Evolutionary conservation across 441 rosid genomes (phyloP).

Genomic region (Daphne laureola): DNA sequence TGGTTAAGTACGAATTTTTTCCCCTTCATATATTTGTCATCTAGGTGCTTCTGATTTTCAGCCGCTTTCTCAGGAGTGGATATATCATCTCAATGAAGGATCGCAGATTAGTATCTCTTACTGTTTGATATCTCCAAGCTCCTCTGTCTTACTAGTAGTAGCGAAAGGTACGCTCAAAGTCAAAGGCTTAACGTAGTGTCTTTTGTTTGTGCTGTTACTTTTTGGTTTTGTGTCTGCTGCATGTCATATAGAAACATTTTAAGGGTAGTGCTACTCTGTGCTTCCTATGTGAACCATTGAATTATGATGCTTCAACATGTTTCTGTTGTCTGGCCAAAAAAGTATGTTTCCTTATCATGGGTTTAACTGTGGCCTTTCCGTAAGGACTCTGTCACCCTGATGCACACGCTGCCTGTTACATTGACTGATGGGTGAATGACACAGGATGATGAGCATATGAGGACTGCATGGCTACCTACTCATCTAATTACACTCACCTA

Average conservation of each 20-base stretch:
- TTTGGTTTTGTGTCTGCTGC: not conserved
- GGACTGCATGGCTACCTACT: no score
- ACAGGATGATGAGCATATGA: no score
- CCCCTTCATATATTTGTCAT: slow-evolving; percentile 4
- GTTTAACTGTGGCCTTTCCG: no score
- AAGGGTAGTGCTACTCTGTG: slow-evolving; percentile 2
- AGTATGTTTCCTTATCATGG: no score
- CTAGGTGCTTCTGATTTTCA: not conserved
- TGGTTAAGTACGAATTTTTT: not conserved
- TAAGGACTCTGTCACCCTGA: no score
- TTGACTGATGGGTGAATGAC: no score
- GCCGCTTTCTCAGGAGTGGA: slow-evolving; percentile 44
- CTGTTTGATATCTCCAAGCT: slow-evolving; percentile 33
- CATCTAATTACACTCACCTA: no score
- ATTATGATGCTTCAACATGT: not conserved
- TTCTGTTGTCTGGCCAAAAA: not conserved
- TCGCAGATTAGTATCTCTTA: slow-evolving; percentile 63
- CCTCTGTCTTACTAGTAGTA: slow-evolving; percentile 49
- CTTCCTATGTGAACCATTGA: not conserved
- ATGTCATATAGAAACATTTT: no score
- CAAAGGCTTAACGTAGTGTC: not conserved
- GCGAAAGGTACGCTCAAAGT: slow-evolving; percentile 46
- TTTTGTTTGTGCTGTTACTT: slow-evolving; percentile 1
- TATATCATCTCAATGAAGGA: slow-evolving; percentile 50
- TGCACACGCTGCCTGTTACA: no score